A percentile compares a stretch with the other conserved stretches of the same genome.
These are phyloP conservation scores for Saturnispora zaruensis DNA, from an alignment of 805 yeast species.

Conservation along the genomic window DNA sequence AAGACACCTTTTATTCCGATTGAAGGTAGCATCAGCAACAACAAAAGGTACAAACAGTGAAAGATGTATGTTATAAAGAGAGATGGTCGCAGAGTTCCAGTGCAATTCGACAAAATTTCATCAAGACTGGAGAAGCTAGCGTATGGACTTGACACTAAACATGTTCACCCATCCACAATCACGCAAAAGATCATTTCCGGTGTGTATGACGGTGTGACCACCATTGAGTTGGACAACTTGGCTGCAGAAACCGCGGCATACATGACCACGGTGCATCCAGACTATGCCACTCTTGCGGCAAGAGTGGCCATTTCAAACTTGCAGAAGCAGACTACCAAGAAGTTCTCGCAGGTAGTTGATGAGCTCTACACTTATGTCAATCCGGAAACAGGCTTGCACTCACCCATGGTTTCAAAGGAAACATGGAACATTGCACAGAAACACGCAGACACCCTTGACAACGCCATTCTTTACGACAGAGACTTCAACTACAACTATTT, in stretches of 20 bases:
- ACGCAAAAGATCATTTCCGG: conserved; percentile 95
- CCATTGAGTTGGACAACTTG: conserved; percentile 71
- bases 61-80: conserved; percentile 78
- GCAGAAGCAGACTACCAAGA: conserved; percentile 89
- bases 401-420: conserved; percentile 64
- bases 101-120: conserved; percentile 92
- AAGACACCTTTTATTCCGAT: neutral
- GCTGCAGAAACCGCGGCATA: conserved; percentile 96
- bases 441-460: conserved; percentile 58
- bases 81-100: conserved; percentile 93
- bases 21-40: neutral
- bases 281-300: conserved; percentile 90
- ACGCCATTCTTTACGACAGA: conserved; percentile 66
- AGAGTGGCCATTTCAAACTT: conserved; percentile 90
- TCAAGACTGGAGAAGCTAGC: conserved; percentile 91
- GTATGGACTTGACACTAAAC: conserved; percentile 84
- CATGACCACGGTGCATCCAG: conserved; percentile 98
- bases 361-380: conserved; percentile 71
- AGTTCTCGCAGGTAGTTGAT: conserved; percentile 67
- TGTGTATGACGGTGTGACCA: conserved; percentile 94
- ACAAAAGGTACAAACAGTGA: neutral
- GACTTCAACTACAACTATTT: conserved; percentile 52
- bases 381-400: conserved; percentile 62
- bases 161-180: conserved; percentile 91
- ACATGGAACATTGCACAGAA: conserved; percentile 55